Base-by-base conservation (phyloP, 345 rosid species). In the Brassica cretica region DNA sequence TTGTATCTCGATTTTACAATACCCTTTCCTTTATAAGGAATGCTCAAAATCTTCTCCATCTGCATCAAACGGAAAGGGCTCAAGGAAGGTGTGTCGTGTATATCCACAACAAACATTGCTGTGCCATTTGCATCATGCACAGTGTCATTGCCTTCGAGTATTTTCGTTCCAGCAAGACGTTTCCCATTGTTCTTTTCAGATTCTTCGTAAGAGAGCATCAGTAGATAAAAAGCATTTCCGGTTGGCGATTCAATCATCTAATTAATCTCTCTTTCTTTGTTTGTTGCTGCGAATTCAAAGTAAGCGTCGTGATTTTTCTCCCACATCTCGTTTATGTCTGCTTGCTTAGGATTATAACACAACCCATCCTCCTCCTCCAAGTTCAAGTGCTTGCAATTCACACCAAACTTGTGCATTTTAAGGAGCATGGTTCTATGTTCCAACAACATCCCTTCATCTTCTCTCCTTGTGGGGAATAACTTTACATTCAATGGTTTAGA, bases 61-160 rank as follows among this genome's bases (percentile, higher is more conserved):
- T 76, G 64, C 80, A 71, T 84, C 88, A 90, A 91, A 90, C 21
- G 95, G 93, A 85, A 92, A 92, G 24, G 80, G 90, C 55, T 46
- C 55, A 46, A 46, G 55, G 55, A 14, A 14, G 55, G 55, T 14
- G 91, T 33, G 88, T 85, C n/a, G 21, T 85, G 12, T 44, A 11
- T 44, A 11, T 44, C 14, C 51, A 84, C 91, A 21, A 87, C 80
- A 77, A 93, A 93, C 94, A 93, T 90, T 18, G 96, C 87, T 2
- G 96, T 90, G 29, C 97, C 98, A 80, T 89, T 93, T 64, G 98
- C 97, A 82, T 88, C 89, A 65, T 85, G 78, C 73, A 88, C 98
- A 72, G 91, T 89, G 80, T 90, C 90, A 60, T 87, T 91, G 15
- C 98, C 97, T 82, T 68, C 73, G 3, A 70, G 64, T 70, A 70